Percentiles rank a stretch among this genome's conserved stretches.
Conservation (phyloP, 2,329 filamentous ascomycete genomes). For the Pseudogymnoascus sp. region DNA sequence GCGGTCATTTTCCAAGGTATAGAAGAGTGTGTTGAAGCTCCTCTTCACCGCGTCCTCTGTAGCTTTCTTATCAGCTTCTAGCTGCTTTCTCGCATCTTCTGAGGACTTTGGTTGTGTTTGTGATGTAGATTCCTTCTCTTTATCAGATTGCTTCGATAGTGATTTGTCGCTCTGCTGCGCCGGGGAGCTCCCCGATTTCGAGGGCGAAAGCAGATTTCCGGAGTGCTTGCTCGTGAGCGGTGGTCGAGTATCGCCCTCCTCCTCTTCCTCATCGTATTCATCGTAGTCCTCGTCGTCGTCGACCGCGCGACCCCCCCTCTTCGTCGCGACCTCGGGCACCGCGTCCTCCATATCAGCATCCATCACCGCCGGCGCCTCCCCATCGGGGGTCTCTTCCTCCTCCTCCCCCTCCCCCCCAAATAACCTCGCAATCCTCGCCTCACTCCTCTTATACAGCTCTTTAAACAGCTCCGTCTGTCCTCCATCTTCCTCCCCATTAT, state of each 20-base stretch:
- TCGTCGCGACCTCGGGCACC: conserved; percentile 42
- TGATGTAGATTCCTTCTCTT: conserved; percentile 39
- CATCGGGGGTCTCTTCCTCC: conserved; percentile 27
- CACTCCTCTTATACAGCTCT: conserved; percentile 67
- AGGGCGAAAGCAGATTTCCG: conserved; percentile 54
- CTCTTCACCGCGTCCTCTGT: conserved; percentile 83
- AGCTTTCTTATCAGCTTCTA: conserved; percentile 85
- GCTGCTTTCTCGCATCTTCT: conserved; percentile 84
- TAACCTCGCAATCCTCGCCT: conserved; percentile 68
- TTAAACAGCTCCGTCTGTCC: conserved; percentile 64
- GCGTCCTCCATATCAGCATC: conserved; percentile 46
- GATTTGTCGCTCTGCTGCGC: conserved; percentile 52
- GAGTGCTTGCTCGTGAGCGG: conserved; percentile 44
- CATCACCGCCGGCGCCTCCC: conserved; percentile 43
- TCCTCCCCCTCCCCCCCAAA: conserved; percentile 45
- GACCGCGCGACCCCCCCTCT: conserved; percentile 70
- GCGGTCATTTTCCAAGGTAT: conserved; percentile 89
- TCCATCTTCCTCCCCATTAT: conserved; percentile 60
- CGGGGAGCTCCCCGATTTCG: conserved; percentile 61
- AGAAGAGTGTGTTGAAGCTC: conserved; percentile 89
- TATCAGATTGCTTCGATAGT: conserved; percentile 49
- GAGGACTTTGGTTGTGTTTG: conserved; percentile 58
- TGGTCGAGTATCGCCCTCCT: conserved; percentile 54
- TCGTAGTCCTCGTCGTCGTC: conserved; percentile 73
- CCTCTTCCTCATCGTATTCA: conserved; percentile 73